A percentile compares a stretch with the other conserved stretches of the same genome.
phyloP scores from a whole-genome alignment of 352 stramenopile species.

The Pythium insidiosum region DNA sequence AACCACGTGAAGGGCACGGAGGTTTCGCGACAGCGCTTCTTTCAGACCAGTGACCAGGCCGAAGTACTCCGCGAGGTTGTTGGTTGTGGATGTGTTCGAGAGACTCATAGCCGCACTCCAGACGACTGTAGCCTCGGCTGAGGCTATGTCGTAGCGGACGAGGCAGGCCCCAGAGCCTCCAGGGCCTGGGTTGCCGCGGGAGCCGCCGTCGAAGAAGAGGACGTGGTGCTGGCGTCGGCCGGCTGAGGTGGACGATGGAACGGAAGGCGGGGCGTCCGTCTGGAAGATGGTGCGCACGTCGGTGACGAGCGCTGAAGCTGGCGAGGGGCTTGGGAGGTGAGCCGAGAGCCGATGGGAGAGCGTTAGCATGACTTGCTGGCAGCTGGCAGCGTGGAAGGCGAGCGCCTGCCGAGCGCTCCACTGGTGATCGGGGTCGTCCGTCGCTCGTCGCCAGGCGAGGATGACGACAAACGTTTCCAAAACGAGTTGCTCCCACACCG shows the following conservation, averaged over 20 bases:
- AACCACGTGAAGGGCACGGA: too few relatives aligned
- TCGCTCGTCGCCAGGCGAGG: neutral
- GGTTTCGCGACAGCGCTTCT: too few relatives aligned
- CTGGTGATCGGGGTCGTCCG: neutral
- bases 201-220: conserved; percentile 7
- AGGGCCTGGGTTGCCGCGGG: conserved; percentile 2
- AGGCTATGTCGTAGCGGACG: too few relatives aligned
- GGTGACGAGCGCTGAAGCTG: neutral
- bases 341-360: neutral
- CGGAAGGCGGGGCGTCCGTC: neutral
- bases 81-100: too few relatives aligned
- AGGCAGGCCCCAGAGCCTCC: conserved; percentile 1
- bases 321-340: too few relatives aligned
- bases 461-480: conserved; percentile 9
- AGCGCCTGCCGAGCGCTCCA: neutral
- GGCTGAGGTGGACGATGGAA: neutral
- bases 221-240: conserved; percentile 14
- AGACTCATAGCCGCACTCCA: too few relatives aligned
- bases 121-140: too few relatives aligned
- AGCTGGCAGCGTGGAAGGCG: neutral
- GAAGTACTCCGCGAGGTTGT: too few relatives aligned
- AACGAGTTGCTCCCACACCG: conserved; percentile 3
- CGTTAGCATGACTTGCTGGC: neutral
- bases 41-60: too few relatives aligned
- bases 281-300: neutral